phyloP scores from a whole-genome alignment of 2,329 filamentous ascomycete species.

The Botrytis hyacinthi region DNA sequence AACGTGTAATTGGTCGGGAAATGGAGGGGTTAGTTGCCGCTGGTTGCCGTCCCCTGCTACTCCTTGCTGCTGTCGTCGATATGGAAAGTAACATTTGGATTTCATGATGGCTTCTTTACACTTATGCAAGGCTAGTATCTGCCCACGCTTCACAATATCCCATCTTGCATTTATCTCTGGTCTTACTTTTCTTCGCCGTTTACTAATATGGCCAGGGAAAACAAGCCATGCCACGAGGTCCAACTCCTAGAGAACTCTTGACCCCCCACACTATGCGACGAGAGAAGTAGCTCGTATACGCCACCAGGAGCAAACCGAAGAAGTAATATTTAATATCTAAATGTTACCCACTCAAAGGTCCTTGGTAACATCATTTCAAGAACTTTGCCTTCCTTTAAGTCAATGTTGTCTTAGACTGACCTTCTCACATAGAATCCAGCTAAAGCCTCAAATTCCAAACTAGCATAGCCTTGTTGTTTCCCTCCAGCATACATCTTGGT shows the following conservation, averaged over 20 bases:
- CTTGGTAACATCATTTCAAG: background rate
- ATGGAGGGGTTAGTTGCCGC: background rate
- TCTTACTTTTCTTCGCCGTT: constrained; percentile 2
- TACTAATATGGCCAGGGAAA: background rate
- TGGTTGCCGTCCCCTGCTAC: background rate
- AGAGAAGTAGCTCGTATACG: constrained; percentile 2
- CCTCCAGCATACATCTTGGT: background rate
- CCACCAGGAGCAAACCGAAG: constrained; percentile 17
- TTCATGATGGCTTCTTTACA: constrained; percentile 9
- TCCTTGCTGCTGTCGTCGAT: background rate
- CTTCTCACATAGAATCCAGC: constrained; percentile 3
- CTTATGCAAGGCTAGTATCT: constrained; percentile 7
- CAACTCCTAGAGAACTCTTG: constrained; percentile 22
- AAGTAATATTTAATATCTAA: constrained; percentile 18
- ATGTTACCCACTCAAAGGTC: background rate
- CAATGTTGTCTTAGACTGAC: background rate
- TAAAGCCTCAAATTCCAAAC: background rate
- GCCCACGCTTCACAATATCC: constrained; percentile 16
- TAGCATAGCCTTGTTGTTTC: background rate
- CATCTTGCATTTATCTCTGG: constrained; percentile 17
- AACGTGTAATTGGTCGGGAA: background rate
- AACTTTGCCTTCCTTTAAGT: background rate
- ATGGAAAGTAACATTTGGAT: background rate
- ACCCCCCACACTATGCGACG: constrained; percentile 28
- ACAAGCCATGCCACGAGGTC: constrained; percentile 30